Evolutionary conservation across 2,329 filamentous ascomycete species (phyloP).

Genomic region (Xylariaceae sp.): DNA sequence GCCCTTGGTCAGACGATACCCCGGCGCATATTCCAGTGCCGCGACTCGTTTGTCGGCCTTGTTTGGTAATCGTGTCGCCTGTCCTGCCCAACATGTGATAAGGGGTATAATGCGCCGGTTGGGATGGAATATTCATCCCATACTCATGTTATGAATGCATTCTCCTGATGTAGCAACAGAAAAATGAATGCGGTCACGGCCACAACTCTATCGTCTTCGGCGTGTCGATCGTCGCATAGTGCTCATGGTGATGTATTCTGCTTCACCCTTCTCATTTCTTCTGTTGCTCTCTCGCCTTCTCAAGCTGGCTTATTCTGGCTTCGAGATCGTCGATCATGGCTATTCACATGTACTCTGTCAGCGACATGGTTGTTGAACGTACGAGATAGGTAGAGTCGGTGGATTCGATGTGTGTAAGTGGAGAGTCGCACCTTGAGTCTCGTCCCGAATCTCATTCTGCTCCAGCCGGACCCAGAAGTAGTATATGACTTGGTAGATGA

Average conservation of each 20-base stretch:
- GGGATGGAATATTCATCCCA: neutral
- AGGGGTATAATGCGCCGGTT: neutral
- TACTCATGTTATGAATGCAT: neutral
- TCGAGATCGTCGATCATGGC: conserved; percentile 30
- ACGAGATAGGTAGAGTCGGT: too few species aligned
- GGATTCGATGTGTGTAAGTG: too few species aligned
- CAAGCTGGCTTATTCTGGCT: conserved; percentile 29
- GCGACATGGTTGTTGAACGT: too few species aligned
- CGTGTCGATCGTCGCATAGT: neutral
- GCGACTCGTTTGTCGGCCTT: neutral
- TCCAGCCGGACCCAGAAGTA: conserved; percentile 71
- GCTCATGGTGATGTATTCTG: neutral
- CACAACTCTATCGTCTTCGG: neutral
- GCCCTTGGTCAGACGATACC: neutral
- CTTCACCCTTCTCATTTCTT: conserved; percentile 11
- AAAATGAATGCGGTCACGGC: neutral
- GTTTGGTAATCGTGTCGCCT: neutral
- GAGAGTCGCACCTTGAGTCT: conserved; percentile 51
- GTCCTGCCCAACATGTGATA: neutral
- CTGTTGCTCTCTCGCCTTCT: conserved; percentile 19
- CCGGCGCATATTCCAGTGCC: neutral
- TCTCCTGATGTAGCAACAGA: neutral
- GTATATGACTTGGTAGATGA: conserved; percentile 74
- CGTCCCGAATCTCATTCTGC: conserved; percentile 59
- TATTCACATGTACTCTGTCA: conserved; percentile 11